Base-by-base conservation (phyloP, 257 asterid species). In the Salvia splendens region DNA sequence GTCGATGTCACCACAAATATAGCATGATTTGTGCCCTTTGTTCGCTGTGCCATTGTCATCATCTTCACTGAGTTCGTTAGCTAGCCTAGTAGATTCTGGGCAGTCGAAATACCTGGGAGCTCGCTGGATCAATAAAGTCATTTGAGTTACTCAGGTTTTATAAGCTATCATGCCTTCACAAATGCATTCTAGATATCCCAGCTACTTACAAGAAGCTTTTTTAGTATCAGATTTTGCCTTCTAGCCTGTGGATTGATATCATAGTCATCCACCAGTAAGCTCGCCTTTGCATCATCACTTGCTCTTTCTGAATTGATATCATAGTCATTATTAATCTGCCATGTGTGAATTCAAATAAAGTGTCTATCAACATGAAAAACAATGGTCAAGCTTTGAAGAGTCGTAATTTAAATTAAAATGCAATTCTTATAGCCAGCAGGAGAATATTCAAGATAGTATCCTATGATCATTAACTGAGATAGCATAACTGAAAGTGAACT, bases 21-120 rank as follows among this genome's bases (percentile, higher is more conserved):
- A 69, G 83, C 85, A 79, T 38, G 61, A 47, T 47, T 67, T 72
- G 49, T 10, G 33, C 65, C 36, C 72, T 41, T 35, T 47, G 71
- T 57, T 70, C 40, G 35, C 15, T 51, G 47, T 35, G 24, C 4
- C 8, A 9, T 8, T 38, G 43, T 42, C 20, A 65, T 61, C 53
- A 64, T 69, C 67, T 73, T 67, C 68, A 50, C 64, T 73, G 48
- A 62, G 66, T 12, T 38, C 38, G 30, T 38, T 12, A 68, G 48
- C 36, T 20, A 0, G 16, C 56, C 46, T 58, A 61, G 50, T 17
- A 60, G 42, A 53, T 40, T 46, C 74, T 40, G 69, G 63, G 33
- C 16, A 45, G 5, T 65, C 71, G 48, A 74, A 79, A 38, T 81
- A 77, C 61, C 83, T 73, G 28, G 80, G 77, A 68, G 77, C 70